A percentile compares a stretch with the other conserved stretches of the same genome.
These are phyloP conservation scores for Pleurotus sapidus DNA, from an alignment of 768 basidiomycete genomes.

Conservation along the genomic window DNA sequence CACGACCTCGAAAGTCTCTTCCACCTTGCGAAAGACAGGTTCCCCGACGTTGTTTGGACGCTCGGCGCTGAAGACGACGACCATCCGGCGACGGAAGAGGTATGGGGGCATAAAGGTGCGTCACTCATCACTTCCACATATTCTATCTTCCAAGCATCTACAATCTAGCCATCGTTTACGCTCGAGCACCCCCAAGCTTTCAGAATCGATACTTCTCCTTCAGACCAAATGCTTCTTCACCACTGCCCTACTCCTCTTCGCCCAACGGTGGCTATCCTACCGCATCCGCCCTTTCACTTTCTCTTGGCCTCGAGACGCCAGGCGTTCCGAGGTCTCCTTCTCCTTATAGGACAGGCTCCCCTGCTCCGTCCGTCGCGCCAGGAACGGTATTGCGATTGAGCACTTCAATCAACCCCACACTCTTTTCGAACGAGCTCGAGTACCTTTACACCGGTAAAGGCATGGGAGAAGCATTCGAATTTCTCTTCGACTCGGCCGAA, in stretches of 20 bases:
- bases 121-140: neutral
- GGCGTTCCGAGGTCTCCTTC: constrained; percentile 44
- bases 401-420: constrained; percentile 67
- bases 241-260: constrained; percentile 41
- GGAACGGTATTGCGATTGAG: constrained; percentile 57
- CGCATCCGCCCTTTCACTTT: constrained; percentile 61
- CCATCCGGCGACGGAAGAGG: constrained; percentile 46
- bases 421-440: constrained; percentile 90
- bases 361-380: constrained; percentile 38
- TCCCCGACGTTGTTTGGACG: constrained; percentile 97
- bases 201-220: constrained; percentile 87
- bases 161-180: constrained; percentile 82
- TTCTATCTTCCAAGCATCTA: neutral
- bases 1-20: constrained; percentile 77
- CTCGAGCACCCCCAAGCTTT: constrained; percentile 89
- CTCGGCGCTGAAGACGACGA: constrained; percentile 48
- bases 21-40: constrained; percentile 82
- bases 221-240: constrained; percentile 58
- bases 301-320: constrained; percentile 40
- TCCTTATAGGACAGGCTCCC: constrained; percentile 41
- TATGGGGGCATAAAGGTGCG: constrained; percentile 96
- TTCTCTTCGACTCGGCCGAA: constrained; percentile 73
- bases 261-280: constrained; percentile 49
- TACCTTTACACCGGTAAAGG: constrained; percentile 94
- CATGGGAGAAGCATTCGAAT: constrained; percentile 84